A percentile compares a stretch with the other conserved stretches of the same genome.
These are phyloP conservation scores for Euptelea pleiosperma DNA, from an alignment of 164 flowering plant genomes.

Conservation along the genomic window DNA sequence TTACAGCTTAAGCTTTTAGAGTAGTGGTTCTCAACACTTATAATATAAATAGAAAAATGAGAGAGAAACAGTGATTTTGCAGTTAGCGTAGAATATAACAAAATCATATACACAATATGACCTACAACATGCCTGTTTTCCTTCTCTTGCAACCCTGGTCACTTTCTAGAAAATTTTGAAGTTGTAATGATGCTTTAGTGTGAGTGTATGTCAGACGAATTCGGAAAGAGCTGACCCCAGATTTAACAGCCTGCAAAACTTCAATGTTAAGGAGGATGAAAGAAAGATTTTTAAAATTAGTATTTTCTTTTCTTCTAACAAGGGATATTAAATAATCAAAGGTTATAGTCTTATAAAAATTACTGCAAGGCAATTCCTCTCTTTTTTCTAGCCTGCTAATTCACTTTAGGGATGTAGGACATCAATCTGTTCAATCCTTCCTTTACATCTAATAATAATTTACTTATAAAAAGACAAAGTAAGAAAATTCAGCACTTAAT, in stretches of 20 bases:
- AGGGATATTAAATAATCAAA: not conserved
- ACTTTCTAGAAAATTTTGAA: slow-evolving; percentile 22
- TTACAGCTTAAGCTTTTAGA: no score
- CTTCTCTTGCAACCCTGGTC: slow-evolving; percentile 45
- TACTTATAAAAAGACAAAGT: no score
- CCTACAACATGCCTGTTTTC: slow-evolving; percentile 53
- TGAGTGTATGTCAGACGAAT: slow-evolving; percentile 65
- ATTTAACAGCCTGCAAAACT: slow-evolving; percentile 56
- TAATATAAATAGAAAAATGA: not conserved
- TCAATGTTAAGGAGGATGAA: slow-evolving; percentile 12
- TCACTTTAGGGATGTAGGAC: not conserved
- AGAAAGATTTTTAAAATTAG: not conserved
- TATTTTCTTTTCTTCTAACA: no score
- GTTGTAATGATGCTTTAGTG: slow-evolving; percentile 26
- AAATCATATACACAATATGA: no score
- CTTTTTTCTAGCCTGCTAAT: not conserved
- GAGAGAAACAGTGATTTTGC: not conserved
- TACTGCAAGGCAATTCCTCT: not conserved
- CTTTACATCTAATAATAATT: no score
- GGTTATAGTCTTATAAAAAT: no score
- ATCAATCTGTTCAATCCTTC: not conserved
- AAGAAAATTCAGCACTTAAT: not conserved
- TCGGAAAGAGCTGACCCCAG: slow-evolving; percentile 44
- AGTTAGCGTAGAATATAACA: no score
- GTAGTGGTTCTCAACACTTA: no score